Evolutionary conservation across 106 monocot genomes (phyloP).

Genomic region (Platanthera guangdongensis): DNA sequence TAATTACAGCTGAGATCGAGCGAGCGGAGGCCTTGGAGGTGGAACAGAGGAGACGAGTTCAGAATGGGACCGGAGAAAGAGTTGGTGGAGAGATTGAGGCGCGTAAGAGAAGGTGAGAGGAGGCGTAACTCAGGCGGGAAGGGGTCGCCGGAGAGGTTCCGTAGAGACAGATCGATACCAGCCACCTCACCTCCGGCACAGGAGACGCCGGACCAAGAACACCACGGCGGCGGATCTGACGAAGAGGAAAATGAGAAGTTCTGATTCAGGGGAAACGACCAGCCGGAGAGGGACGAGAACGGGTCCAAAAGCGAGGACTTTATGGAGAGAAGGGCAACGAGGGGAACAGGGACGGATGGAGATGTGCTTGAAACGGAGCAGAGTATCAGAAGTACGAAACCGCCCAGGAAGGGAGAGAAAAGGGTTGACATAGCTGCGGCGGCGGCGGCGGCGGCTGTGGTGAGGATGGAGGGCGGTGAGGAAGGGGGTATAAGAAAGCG

Average conservation of each 20-base stretch:
- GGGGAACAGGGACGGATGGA: constrained; percentile 21
- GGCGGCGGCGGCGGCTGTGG: not conserved
- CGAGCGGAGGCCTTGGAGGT: constrained; percentile 33
- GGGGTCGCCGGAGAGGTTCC: constrained; percentile 69
- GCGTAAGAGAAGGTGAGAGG: constrained; percentile 30
- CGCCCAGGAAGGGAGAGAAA: not conserved
- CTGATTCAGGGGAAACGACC: constrained; percentile 24
- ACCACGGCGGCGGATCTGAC: constrained; percentile 27
- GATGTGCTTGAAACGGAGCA: constrained; percentile 4
- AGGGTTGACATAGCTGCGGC: constrained; percentile 6
- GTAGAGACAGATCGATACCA: constrained; percentile 54
- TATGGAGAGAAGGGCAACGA: constrained; percentile 61
- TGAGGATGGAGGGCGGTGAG: not conserved
- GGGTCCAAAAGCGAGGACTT: constrained; percentile 64
- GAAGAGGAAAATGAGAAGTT: not conserved
- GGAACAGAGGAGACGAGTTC: constrained; percentile 30
- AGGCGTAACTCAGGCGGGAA: constrained; percentile 41
- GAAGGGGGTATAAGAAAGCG: constrained; percentile 9
- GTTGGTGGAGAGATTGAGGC: constrained; percentile 79
- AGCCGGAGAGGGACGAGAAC: constrained; percentile 32
- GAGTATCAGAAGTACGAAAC: not conserved
- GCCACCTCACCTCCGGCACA: constrained; percentile 34
- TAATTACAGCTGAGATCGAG: constrained; percentile 82
- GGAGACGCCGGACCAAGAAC: constrained; percentile 53
- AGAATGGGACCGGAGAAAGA: constrained; percentile 55